A percentile compares a stretch with the other conserved stretches of the same genome.
phyloP scores from a whole-genome alignment of 768 basidiomycete genomes.

The Hygrophoropsis aurantiaca region DNA sequence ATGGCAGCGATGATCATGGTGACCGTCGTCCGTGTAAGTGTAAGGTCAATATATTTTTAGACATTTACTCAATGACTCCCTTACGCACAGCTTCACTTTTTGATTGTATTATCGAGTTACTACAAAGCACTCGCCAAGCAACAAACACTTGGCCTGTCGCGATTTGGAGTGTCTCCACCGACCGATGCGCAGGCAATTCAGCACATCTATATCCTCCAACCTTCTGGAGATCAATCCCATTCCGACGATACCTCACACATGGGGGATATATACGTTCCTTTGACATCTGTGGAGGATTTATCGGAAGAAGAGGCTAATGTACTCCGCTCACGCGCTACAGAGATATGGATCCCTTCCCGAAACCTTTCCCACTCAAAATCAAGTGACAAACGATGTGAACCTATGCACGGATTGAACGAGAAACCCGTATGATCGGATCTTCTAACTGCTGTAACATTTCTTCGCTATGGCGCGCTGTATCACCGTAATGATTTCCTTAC shows the following conservation, averaged over 20 bases:
- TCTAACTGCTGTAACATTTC: too few relatives aligned
- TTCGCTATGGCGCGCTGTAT: too few relatives aligned
- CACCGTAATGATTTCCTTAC: too few relatives aligned
- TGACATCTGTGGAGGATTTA: slow-evolving; percentile 51
- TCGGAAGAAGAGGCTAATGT: slow-evolving; percentile 51
- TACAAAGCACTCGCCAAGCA: slow-evolving; percentile 56
- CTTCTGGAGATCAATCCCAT: slow-evolving; percentile 21
- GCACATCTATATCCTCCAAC: slow-evolving; percentile 65
- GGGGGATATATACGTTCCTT: slow-evolving; percentile 60
- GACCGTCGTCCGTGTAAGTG: slow-evolving; percentile 65
- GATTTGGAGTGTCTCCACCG: slow-evolving; percentile 15
- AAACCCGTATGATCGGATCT: too few relatives aligned
- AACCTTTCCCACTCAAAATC: too few relatives aligned
- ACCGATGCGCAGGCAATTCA: slow-evolving; percentile 32
- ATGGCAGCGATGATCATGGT: slow-evolving; percentile 60
- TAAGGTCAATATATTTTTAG: background rate
- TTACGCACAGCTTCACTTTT: slow-evolving; percentile 63
- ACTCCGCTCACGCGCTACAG: slow-evolving; percentile 54
- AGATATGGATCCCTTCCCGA: slow-evolving; percentile 58
- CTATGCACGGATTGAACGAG: too few relatives aligned
- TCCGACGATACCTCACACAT: slow-evolving; percentile 7
- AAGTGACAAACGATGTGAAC: too few relatives aligned
- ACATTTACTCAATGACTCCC: slow-evolving; percentile 2
- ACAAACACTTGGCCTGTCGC: slow-evolving; percentile 22
- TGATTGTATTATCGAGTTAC: slow-evolving; percentile 68